These are phyloP conservation scores for Mortierella sp. DNA, from an alignment of 371 early-diverging fungal genomes.

Conservation along the genomic window DNA sequence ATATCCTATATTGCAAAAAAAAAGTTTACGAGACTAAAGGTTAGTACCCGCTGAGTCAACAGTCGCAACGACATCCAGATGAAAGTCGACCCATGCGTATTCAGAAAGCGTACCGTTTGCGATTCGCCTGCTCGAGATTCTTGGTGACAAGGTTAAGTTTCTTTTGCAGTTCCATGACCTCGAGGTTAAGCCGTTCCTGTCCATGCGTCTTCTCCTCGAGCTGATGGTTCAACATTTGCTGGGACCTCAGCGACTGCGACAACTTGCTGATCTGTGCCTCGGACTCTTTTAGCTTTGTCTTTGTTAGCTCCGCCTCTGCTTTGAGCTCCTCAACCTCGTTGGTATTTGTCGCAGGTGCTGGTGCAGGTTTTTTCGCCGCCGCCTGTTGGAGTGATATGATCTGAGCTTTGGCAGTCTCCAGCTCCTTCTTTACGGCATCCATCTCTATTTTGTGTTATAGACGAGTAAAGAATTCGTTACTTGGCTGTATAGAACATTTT, in stretches of 20 bases:
- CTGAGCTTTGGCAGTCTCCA: slow-evolving; percentile 7
- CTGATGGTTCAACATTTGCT: slow-evolving; percentile 35
- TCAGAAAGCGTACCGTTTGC: slow-evolving; percentile 7
- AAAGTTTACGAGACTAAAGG: neutral
- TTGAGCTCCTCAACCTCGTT: slow-evolving; percentile 4
- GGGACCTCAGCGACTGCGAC: slow-evolving; percentile 13
- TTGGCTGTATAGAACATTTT: neutral
- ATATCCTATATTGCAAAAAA: slow-evolving; percentile 12
- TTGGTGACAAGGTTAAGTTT: slow-evolving; percentile 17
- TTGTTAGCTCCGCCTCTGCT: slow-evolving; percentile 12
- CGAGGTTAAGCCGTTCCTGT: neutral
- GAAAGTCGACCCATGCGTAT: neutral
- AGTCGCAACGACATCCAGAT: neutral
- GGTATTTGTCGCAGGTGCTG: neutral
- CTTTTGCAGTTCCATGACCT: slow-evolving; percentile 19
- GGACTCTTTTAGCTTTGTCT: slow-evolving; percentile 14
- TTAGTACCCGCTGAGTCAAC: neutral
- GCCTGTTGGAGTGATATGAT: neutral
- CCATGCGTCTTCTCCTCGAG: slow-evolving; percentile 24
- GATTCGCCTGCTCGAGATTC: slow-evolving; percentile 15
- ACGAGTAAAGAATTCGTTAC: neutral
- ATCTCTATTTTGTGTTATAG: slow-evolving; percentile 13
- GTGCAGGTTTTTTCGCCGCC: neutral
- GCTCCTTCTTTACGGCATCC: slow-evolving; percentile 16
- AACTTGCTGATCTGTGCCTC: slow-evolving; percentile 16